Percentiles rank a stretch among this genome's conserved stretches.
Evolutionary conservation across 371 early-diverging fungal genomes (phyloP).

Genomic region (Mucor sp.): DNA sequence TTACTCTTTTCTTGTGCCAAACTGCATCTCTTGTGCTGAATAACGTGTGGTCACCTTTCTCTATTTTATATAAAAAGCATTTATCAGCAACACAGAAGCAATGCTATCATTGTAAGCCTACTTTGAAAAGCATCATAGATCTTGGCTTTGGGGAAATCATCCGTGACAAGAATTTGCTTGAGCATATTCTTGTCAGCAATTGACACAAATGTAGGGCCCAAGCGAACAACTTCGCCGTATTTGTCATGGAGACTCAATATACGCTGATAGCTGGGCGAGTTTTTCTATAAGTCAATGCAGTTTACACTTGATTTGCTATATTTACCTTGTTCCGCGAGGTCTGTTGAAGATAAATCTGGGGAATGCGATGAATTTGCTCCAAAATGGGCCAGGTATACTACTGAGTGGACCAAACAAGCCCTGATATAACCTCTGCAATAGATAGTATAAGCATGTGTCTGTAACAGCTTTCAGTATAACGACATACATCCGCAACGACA

Average conservation of each 20-base stretch:
- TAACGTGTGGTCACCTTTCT: conserved; percentile 14
- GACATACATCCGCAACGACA: conserved; percentile 3
- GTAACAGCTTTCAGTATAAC: neutral
- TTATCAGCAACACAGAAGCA: neutral
- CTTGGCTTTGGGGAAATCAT: conserved; percentile 19
- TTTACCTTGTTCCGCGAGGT: conserved; percentile 31
- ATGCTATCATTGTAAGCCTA: neutral
- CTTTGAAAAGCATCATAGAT: conserved; percentile 19
- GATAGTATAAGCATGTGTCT: neutral
- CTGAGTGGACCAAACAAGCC: conserved; percentile 36
- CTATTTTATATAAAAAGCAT: neutral
- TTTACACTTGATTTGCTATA: neutral
- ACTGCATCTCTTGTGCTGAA: conserved; percentile 29
- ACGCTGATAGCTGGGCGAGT: conserved; percentile 8
- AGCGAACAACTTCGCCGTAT: conserved; percentile 25
- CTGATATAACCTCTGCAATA: conserved; percentile 29
- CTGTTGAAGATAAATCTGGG: conserved; percentile 17
- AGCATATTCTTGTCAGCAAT: conserved; percentile 20
- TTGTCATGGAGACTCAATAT: conserved; percentile 10
- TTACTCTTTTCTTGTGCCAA: conserved; percentile 42
- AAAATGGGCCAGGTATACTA: conserved; percentile 34
- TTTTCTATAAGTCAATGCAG: neutral
- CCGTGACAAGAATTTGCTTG: conserved; percentile 16
- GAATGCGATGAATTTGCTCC: conserved; percentile 14
- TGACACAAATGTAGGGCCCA: conserved; percentile 9